Evolutionary conservation across 257 asterid genomes (phyloP), one percentile per base, ranked within the genome.

Genomic region (Forsythia viridissima): DNA sequence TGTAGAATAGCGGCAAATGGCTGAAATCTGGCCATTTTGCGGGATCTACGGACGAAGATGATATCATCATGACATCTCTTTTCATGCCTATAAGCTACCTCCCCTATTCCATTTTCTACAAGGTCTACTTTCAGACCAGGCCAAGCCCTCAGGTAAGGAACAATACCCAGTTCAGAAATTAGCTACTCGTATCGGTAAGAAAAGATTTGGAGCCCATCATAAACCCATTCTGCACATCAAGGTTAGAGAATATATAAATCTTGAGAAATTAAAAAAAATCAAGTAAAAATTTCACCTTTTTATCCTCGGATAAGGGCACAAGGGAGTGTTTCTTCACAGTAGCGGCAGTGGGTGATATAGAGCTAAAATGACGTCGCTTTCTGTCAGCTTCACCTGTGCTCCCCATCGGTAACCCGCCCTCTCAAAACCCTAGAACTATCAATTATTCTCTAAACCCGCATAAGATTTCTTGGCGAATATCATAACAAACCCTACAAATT

Each of bases 341-440:
- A 24, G 89, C 90, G 63, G 85, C 85, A 63, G 93, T 87, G 65
- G 94, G 97, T 48, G 98, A 91, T 80, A 91, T 34, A 72, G 98
- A 82, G 82, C 90, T 90, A 61, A 90, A 78, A 82, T 89, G 96
- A 11, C 98, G 96, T 38, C 98, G 89, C 65, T 91, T 93, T 78
- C 86, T 87, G 79, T 93, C 97, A 55, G 94, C 88, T 73, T 93
- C 98, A 39, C 93, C 95, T 70, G 97, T 90, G 86, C 98, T 91
- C 79, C 92, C 98, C 97, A 93, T 91, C 70, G 39, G 59, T 73
- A 80, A 75, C 82, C 87, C 82, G n/a, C 80, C 85, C 63, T 81
- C 82, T 81, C 88, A 83, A 86, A 55, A 18, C 87, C 92, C 92
- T 82, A 81, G 39, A 84, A 79, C 71, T 86, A 76, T 79, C 80